Base-by-base conservation (phyloP, 2,329 filamentous ascomycete species). In the Neofusicoccum umdonicola region DNA sequence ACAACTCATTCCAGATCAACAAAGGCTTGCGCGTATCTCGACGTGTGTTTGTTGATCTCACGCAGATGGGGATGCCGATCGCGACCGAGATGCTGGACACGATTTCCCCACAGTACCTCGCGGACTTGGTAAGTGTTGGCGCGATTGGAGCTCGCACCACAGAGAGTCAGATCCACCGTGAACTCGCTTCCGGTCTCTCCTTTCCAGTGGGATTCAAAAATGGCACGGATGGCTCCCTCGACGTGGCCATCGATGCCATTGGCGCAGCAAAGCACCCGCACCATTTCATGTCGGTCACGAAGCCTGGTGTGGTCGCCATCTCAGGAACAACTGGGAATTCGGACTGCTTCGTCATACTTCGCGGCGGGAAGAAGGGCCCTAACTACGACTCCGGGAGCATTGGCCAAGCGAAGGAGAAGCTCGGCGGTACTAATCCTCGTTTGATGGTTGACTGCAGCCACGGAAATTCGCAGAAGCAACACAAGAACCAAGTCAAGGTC, bases 201-300 rank as follows among this genome's bases (percentile, higher is more conserved):
- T 98, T 97, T 89, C 95, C 95, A 1, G 93, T 99, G 11, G 95
- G 95, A 58, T 99, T 99, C 90, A 99, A 99, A 87, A 99, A 99
- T 79, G 95, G 95, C 69, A 99, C 95, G 35, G 95, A 99, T 76
- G 95, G 95, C 61, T 90, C 89, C 7, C 82, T 98, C 52, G 87
- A 89, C 64, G 93, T 98, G 3, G 93, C 95, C 12, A 92, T 98
- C 71, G 95, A 99, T 76, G 95, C 95, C 58, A 97, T 98, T 76
- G 93, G 93, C 67, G 92, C 95, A 15, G 94, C 95, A 57, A 88
- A 87, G 76, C 92, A 96, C 75, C 92, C 92, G 15, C 95, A 99
- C 75, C 93, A 97, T 83, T 98, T 99, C 85, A 85, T 99, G 71
- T 96, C 93, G 5, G 94, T 98, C 69, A 98, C 95, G 19, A 98